A percentile compares a stretch with the other conserved stretches of the same genome.
Evolutionary conservation across 345 rosid species (phyloP).

Genomic region (Gynandropsis gynandra): DNA sequence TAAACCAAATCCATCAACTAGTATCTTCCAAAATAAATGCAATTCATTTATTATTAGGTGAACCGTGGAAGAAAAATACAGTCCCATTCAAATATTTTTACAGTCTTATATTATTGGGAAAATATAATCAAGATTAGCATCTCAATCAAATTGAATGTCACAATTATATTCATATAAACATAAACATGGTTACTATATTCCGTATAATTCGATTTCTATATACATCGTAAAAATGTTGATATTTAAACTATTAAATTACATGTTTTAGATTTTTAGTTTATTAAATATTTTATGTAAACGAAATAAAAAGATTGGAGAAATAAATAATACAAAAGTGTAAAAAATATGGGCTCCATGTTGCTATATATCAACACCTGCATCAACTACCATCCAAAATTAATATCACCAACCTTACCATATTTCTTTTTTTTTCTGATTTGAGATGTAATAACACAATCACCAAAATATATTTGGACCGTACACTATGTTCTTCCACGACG

Average conservation of each 20-base stretch:
- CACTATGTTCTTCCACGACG: no score
- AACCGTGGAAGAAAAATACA: neutral
- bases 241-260: no score
- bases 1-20: slow-evolving; percentile 26
- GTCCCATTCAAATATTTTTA: slow-evolving; percentile 4
- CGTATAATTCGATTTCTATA: no score
- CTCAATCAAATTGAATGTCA: neutral
- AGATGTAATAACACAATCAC: no score
- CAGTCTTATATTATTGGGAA: neutral
- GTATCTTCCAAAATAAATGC: slow-evolving; percentile 24
- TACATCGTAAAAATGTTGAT: no score
- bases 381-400: slow-evolving; percentile 22
- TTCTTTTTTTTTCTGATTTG: slow-evolving; percentile 13
- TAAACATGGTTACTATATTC: no score
- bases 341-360: slow-evolving; percentile 20
- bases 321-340: no score
- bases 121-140: neutral
- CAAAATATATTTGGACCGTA: no score
- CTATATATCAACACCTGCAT: slow-evolving; percentile 18
- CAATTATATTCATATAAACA: no score
- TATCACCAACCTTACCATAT: slow-evolving; percentile 25
- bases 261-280: no score
- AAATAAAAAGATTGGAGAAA: no score
- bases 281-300: no score
- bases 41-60: slow-evolving; percentile 19